These are phyloP conservation scores for Sphenostylis stenocarpa DNA, from an alignment of 306 rosid genomes.

Conservation along the genomic window DNA sequence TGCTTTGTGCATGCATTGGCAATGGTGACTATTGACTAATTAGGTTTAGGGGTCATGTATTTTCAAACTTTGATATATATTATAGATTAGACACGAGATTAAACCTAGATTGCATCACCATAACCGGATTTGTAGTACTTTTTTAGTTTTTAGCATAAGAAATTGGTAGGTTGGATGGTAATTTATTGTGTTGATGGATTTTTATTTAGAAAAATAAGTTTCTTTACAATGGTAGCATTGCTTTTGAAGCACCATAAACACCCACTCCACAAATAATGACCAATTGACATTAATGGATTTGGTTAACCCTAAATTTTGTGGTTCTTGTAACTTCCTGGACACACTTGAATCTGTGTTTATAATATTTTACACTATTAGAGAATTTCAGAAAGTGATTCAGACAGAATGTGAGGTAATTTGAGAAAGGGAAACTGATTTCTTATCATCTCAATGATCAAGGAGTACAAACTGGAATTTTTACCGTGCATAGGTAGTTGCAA, in stretches of 20 bases:
- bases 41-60: neutral
- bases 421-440: no score
- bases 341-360: no score
- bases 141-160: neutral
- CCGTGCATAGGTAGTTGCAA: no score
- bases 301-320: no score
- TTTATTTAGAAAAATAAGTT: neutral
- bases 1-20: slow-evolving; percentile 1
- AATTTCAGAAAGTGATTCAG: no score
- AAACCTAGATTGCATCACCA: neutral
- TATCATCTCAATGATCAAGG: no score
- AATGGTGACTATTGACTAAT: neutral
- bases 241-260: neutral
- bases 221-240: neutral
- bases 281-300: no score
- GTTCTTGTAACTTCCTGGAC: no score
- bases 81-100: neutral
- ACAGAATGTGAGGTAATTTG: no score
- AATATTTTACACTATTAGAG: no score
- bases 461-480: no score
- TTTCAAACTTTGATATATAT: neutral
- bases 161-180: neutral
- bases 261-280: neutral
- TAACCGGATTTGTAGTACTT: neutral
- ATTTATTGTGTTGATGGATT: no score